Conservation (phyloP, 2,329 filamentous ascomycete genomes). For the Pseudopithomyces maydicus region DNA sequence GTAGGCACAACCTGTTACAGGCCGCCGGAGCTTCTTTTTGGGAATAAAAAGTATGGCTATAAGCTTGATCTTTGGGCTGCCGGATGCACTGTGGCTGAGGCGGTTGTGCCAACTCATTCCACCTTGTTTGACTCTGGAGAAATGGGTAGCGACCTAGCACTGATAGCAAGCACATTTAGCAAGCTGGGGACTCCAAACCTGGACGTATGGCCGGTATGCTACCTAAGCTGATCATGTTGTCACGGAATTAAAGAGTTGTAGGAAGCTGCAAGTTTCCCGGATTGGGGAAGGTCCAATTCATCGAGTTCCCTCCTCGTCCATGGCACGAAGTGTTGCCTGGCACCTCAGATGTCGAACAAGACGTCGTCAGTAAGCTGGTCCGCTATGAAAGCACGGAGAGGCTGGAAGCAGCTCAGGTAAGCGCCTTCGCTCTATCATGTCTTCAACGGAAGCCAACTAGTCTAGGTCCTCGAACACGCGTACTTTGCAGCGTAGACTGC, state of each 20-base stretch:
- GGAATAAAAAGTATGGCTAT: slow-evolving; percentile 71
- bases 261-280: slow-evolving; percentile 72
- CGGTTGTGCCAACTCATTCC: slow-evolving; percentile 59
- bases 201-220: slow-evolving; percentile 77
- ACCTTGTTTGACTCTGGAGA: slow-evolving; percentile 86
- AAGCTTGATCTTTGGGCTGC: slow-evolving; percentile 88
- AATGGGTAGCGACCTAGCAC: slow-evolving; percentile 85
- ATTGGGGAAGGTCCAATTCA: slow-evolving; percentile 86
- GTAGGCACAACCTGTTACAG: slow-evolving; percentile 93
- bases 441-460: not conserved
- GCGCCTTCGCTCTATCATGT: not conserved
- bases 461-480: slow-evolving; percentile 33
- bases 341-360: slow-evolving; percentile 62
- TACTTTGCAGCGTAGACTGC: slow-evolving; percentile 26
- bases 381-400: slow-evolving; percentile 72
- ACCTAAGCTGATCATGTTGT: not conserved
- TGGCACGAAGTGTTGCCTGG: slow-evolving; percentile 75
- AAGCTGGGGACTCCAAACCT: slow-evolving; percentile 84
- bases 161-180: slow-evolving; percentile 92
- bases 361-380: slow-evolving; percentile 71
- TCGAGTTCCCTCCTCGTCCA: slow-evolving; percentile 67
- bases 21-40: slow-evolving; percentile 88
- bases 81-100: slow-evolving; percentile 82
- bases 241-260: slow-evolving; percentile 26
- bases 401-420: slow-evolving; percentile 68